Conservation (phyloP, 164 flowering plant genomes). For the Hamamelis virginiana region DNA sequence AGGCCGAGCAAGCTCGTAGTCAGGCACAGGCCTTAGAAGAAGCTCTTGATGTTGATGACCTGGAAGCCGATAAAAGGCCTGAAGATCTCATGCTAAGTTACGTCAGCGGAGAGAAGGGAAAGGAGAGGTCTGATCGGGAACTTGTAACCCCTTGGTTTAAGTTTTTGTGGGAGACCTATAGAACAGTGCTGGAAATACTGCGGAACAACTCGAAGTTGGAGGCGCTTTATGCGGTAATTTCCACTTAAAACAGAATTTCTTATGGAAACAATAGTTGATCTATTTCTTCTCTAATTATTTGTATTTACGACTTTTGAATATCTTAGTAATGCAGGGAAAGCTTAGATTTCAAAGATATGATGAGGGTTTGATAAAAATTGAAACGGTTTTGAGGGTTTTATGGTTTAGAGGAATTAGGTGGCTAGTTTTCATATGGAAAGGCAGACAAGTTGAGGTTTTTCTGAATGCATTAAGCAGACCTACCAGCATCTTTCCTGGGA, state of each 20-base stretch:
- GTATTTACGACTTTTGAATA: not conserved
- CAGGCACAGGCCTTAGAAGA: conserved; percentile 92
- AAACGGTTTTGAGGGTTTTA: not conserved
- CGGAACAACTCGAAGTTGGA: conserved; percentile 92
- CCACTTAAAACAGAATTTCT: not conserved
- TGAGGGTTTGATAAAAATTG: too few species aligned
- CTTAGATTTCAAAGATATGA: not conserved
- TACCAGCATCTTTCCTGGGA: not conserved
- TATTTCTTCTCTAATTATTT: not conserved
- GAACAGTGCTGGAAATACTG: conserved; percentile 88
- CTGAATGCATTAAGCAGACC: not conserved
- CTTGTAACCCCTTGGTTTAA: conserved; percentile 99
- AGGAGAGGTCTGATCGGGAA: conserved; percentile 93
- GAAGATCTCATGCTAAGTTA: conserved; percentile 97
- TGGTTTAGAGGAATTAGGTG: not conserved
- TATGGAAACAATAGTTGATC: not conserved
- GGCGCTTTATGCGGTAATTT: conserved; percentile 81
- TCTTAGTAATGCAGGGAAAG: not conserved
- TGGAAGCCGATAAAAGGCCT: conserved; percentile 94
- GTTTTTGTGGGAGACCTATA: conserved; percentile 95
- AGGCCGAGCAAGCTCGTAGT: conserved; percentile 84
- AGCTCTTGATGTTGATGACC: conserved; percentile 92
- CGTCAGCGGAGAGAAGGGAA: conserved; percentile 97
- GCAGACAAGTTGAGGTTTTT: not conserved
- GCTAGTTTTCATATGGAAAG: not conserved